Conservation (phyloP, 257 asterid genomes). For the Ophiorrhiza pumila region DNA sequence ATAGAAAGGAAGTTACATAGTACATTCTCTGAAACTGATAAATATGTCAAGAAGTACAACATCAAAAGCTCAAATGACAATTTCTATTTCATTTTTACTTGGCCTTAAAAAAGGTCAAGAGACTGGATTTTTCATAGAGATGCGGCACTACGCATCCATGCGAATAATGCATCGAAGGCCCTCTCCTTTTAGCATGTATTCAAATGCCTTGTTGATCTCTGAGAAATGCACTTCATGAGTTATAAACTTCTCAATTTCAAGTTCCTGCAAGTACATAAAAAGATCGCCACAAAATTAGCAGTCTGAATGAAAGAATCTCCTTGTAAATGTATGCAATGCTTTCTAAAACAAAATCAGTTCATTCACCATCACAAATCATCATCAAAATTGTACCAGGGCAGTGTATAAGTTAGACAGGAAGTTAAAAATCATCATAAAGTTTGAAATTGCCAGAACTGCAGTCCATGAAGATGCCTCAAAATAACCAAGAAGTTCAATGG, state of each 20-base stretch:
- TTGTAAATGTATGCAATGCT: neutral
- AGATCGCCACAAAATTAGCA: neutral
- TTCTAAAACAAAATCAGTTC: too few relatives aligned
- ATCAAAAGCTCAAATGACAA: neutral
- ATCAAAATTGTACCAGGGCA: too few relatives aligned
- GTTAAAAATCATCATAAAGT: neutral
- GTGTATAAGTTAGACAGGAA: too few relatives aligned
- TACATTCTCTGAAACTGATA: neutral
- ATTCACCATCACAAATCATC: too few relatives aligned
- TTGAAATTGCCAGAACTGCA: too few relatives aligned
- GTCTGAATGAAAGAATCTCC: too few relatives aligned
- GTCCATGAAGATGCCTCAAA: too few relatives aligned
- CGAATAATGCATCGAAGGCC: conserved; percentile 17
- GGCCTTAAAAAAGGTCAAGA: neutral
- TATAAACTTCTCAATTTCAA: conserved; percentile 30
- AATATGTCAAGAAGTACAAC: neutral
- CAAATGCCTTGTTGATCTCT: conserved; percentile 30
- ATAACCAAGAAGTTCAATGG: too few relatives aligned
- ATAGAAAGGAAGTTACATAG: too few relatives aligned
- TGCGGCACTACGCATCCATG: neutral
- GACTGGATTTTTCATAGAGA: neutral
- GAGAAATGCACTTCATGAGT: conserved; percentile 24
- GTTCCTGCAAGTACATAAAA: conserved; percentile 14
- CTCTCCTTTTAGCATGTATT: conserved; percentile 27
- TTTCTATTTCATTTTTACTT: neutral